Base-by-base conservation (phyloP, 2,329 filamentous ascomycete genomes). In the Colletotrichum lindemuthianum region DNA sequence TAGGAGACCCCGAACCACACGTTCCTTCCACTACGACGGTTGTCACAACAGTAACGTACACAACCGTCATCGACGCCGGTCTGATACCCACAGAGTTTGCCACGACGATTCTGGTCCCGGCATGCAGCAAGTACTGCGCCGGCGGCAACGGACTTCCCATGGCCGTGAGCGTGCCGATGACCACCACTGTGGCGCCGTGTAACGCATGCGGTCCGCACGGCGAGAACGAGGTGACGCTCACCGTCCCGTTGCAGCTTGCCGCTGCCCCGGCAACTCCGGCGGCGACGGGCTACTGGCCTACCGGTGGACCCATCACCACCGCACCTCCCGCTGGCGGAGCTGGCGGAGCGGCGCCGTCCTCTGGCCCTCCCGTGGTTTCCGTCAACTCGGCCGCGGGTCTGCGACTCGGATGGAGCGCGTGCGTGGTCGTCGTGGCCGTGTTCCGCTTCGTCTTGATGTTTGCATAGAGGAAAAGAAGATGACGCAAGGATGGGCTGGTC, bases 51-150 rank as follows among this genome's bases (percentile, higher is more conserved):
- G 65, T 77, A 2, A 76, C 74, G 0, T 78, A 75, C 66, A 73
- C 73, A 2, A 73, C 74, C 3, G 63, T 79, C 11, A 77, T 77
- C 6, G 71, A 78, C 65, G 70, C 72, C 0, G 74, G 72, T 2
- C 63, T 65, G 16, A 71, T 81, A 16, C 70, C 69, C 15, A 68
- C 73, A 3, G 70, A 76, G 60, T 77, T 76, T 53, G 70, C 71
- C 48, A 74, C 77, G 8, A 77, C 75, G 13, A 65, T 76, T 52
- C 32, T 65, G 47, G 47, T 65, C 24, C 74, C 70, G 1, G 68
- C 69, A 32, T 65, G 68, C 16, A 51, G 65, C 10, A 69, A 69
- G 59, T 69, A 67, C 16, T 72, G 70, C 12, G 24, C 24, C 5
- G 51, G 39, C 65, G 65, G 63, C 39, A 52, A 66, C 16, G 57